phyloP scores from a whole-genome alignment of 1,284 basidiomycete genomes.

The Naganishia liquefaciens region DNA sequence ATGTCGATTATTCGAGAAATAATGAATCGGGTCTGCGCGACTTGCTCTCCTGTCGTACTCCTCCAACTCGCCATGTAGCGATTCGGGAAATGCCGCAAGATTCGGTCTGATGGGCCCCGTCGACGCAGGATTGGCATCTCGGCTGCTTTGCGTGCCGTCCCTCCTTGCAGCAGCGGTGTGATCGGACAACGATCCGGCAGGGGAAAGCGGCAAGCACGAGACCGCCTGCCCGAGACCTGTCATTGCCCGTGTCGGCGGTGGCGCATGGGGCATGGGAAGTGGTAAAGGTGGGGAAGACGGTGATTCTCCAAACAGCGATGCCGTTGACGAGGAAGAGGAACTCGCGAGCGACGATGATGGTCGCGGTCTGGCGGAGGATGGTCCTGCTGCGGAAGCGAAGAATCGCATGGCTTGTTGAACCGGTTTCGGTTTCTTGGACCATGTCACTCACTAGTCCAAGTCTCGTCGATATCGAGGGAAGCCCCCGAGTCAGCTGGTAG shows the following conservation, averaged over 20 bases:
- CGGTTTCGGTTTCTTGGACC: not conserved
- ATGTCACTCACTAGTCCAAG: too few species aligned
- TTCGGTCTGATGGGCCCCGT: not conserved
- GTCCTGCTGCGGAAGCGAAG: not conserved
- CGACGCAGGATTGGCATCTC: not conserved
- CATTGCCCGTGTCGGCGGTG: constrained; percentile 14
- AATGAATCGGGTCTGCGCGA: constrained; percentile 36
- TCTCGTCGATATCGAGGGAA: too few species aligned
- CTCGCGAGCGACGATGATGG: constrained; percentile 7
- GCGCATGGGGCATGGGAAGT: not conserved
- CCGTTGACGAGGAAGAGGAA: constrained; percentile 14
- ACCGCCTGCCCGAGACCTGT: not conserved
- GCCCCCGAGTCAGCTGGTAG: too few species aligned
- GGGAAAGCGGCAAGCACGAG: not conserved
- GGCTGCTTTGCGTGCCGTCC: not conserved
- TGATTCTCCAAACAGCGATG: not conserved
- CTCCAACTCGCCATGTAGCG: constrained; percentile 7
- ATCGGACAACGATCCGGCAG: not conserved
- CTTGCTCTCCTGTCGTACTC: constrained; percentile 14
- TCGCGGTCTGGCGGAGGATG: constrained; percentile 2
- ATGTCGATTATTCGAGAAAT: constrained; percentile 42
- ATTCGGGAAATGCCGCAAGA: not conserved
- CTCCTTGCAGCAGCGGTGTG: not conserved
- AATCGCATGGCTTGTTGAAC: not conserved
- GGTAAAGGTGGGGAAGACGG: not conserved